Conservation (phyloP, 768 basidiomycete genomes). For the Calocera viscosa region DNA sequence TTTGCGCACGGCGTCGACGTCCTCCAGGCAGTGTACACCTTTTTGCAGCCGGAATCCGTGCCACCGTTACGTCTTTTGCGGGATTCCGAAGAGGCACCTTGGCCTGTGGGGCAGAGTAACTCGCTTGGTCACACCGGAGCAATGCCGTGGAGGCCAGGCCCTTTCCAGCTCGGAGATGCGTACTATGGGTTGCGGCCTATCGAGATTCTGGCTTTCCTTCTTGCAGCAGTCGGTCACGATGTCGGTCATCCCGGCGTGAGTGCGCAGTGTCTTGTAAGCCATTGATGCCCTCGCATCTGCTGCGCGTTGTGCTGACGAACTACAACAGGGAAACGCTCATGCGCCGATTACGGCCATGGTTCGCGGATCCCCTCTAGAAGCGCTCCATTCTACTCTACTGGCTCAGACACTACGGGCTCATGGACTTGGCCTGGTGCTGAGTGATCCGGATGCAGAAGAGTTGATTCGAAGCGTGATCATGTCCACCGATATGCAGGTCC, state of each 20-base stretch:
- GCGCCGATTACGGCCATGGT: conserved; percentile 79
- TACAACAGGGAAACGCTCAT: conserved; percentile 73
- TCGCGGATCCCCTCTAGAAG: conserved; percentile 79
- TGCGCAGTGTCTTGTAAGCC: conserved; percentile 81
- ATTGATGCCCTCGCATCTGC: background rate
- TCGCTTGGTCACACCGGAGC: background rate
- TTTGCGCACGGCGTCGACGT: conserved; percentile 96
- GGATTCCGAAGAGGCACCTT: conserved; percentile 32
- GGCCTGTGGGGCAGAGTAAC: conserved; percentile 22
- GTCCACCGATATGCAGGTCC: background rate
- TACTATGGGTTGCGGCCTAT: background rate
- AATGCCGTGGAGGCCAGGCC: conserved; percentile 13
- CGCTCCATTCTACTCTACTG: conserved; percentile 78
- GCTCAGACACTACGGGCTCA: conserved; percentile 68
- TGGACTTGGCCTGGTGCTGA: conserved; percentile 44
- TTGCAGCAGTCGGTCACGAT: conserved; percentile 95
- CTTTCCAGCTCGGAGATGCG: background rate
- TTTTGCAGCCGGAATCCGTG: conserved; percentile 59
- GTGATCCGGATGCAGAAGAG: conserved; percentile 2
- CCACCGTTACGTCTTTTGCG: conserved; percentile 62
- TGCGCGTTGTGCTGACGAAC: background rate
- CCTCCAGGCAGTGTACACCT: conserved; percentile 80
- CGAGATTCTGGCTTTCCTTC: conserved; percentile 59
- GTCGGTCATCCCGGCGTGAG: conserved; percentile 93
- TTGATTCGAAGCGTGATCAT: background rate